These are phyloP conservation scores for Pichia sp. DNA, from an alignment of 1,139 yeast species.

Conservation along the genomic window DNA sequence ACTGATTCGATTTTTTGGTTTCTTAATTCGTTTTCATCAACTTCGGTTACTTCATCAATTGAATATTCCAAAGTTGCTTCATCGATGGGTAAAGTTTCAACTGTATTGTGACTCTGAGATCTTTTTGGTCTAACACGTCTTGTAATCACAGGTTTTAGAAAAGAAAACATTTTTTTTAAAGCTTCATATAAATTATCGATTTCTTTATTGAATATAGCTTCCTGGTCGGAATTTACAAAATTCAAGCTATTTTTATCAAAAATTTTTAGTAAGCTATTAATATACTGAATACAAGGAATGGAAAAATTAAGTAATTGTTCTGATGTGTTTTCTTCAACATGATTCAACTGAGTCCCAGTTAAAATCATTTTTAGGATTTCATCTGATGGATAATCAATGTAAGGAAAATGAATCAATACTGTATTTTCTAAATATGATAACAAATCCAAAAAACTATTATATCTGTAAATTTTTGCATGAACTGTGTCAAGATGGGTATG, in stretches of 20 bases:
- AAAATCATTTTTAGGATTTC: conserved; percentile 12
- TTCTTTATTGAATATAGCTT: conserved; percentile 6
- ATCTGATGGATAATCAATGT: conserved; percentile 12
- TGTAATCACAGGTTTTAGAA: conserved; percentile 3
- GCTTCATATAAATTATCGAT: conserved; percentile 1
- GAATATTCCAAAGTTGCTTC: conserved; percentile 5
- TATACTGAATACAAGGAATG: conserved; percentile 6
- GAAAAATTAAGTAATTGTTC: conserved; percentile 2
- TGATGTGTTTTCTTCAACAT: conserved; percentile 5
- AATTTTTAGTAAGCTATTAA: conserved; percentile 2
- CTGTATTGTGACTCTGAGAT: background rate
- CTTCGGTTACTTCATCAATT: conserved; percentile 4
- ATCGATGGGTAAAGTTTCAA: background rate
- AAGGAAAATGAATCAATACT: conserved; percentile 7
- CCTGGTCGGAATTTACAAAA: background rate
- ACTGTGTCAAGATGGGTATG: conserved; percentile 7
- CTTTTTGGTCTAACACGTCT: conserved; percentile 5
- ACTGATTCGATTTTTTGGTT: conserved; percentile 9
- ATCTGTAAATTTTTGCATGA: conserved; percentile 13
- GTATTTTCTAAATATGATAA: conserved; percentile 9
- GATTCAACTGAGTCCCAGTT: conserved; percentile 12
- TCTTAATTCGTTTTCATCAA: background rate
- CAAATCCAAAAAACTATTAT: conserved; percentile 11
- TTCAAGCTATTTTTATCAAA: background rate
- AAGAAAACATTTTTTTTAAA: conserved; percentile 2